Evolutionary conservation across 768 basidiomycete genomes (phyloP).

Genomic region (Daedaleopsis sinensis): DNA sequence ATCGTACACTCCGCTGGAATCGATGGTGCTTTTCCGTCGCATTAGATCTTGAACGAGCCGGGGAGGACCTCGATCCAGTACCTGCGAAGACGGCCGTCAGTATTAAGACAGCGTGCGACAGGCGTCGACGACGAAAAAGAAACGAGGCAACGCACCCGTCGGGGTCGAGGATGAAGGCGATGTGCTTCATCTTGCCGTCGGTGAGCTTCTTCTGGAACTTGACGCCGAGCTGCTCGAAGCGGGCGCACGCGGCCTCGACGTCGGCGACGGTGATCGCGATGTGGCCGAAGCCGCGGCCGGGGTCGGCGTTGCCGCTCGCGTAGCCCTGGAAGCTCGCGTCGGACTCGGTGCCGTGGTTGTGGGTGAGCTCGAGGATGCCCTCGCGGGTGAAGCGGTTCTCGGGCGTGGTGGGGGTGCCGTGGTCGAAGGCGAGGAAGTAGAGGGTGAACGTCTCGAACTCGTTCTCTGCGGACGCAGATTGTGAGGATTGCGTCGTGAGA

Average conservation of each 20-base stretch:
- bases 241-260: conserved; percentile 78
- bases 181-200: conserved; percentile 85
- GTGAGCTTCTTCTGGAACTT: conserved; percentile 84
- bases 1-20: not conserved
- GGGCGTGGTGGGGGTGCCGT: conserved; percentile 33
- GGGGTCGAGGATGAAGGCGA: conserved; percentile 85
- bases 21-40: too few species aligned
- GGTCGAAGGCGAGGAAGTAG: conserved; percentile 85
- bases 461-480: conserved; percentile 46
- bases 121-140: not conserved
- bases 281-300: conserved; percentile 83
- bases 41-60: conserved; percentile 6
- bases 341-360: conserved; percentile 89
- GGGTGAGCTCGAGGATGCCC: conserved; percentile 75
- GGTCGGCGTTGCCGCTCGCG: conserved; percentile 82
- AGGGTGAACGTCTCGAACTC: conserved; percentile 67
- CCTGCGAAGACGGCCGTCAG: conserved; percentile 31
- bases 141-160: conserved; percentile 56
- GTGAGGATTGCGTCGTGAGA: not conserved
- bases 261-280: conserved; percentile 86
- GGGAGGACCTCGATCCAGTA: conserved; percentile 64
- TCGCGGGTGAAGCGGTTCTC: conserved; percentile 25
- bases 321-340: conserved; percentile 83
- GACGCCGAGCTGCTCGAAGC: conserved; percentile 81
- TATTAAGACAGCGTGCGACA: not conserved